Base-by-base conservation (phyloP, 345 rosid genomes). In the Erucastrum elatum region DNA sequence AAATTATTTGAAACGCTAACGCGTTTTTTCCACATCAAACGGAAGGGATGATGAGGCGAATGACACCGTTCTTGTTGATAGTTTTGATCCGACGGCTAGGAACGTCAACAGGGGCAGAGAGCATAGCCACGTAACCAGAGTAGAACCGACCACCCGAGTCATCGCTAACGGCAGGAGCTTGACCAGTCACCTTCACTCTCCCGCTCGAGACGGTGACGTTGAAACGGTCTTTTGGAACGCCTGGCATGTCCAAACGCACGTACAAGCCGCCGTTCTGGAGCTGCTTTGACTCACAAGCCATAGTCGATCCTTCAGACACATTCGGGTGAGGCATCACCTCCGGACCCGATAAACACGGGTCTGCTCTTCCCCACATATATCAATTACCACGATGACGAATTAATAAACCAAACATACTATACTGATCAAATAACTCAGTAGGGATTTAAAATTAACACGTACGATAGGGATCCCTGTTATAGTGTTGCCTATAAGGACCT, bases 241-340 rank as follows among this genome's bases (percentile, higher is more conserved):
- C 83, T 0, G 79, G 83, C 79, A 80, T 68, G 66, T 80, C 83
- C 1, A 72, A 31, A 72, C 84, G 63, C 29, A 81, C 39, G 21
- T 46, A 72, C 1, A 75, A 33, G 1, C 77, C 35, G 4, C 76
- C 77, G 34, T 79, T 73, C 2, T 10, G 31, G 1, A 81, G 80
- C 56, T 2, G 33, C 77, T 76, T 76, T 0, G 53, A 76, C 58
- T 81, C 81, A 10, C 44, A 66, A 9, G 81, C 73, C 72, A 77
- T 39, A 11, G 13, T 4, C 0, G 84, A 53, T 35, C 80, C 84
- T 4, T 27, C 1, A 51, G 0, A 2, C 56, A 51, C 56, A 51
- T n/a, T 51, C 56, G 56, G 56, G 56, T 51, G 56, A 5, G 21
- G 56, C 17, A 13, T 51, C 56, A 51, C n/a, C 7, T n/a, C 2